Conservation (phyloP, 805 yeast genomes). For the Cyberlindnera maclurae region DNA sequence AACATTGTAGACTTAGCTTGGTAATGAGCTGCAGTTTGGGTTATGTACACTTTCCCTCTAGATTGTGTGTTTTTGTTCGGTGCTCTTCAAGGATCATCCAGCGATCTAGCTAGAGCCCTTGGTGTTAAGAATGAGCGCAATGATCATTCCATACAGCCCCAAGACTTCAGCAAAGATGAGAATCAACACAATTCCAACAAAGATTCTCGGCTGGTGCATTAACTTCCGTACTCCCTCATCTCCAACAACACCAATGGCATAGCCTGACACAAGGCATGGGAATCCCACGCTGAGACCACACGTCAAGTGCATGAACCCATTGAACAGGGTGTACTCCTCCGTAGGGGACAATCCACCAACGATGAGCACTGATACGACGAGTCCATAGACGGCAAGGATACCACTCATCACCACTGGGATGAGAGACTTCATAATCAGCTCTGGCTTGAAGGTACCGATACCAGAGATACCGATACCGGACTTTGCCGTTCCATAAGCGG, state of each 20-base stretch:
- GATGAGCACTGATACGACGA: conserved; percentile 92
- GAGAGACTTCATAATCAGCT: conserved; percentile 87
- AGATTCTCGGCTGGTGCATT: conserved; percentile 82
- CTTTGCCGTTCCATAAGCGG: conserved; percentile 97
- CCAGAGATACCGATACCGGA: conserved; percentile 98
- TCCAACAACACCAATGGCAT: conserved; percentile 91
- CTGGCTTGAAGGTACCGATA: conserved; percentile 96
- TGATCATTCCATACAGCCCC: conserved; percentile 90
- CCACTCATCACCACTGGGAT: conserved; percentile 99
- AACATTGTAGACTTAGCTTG: too few species aligned
- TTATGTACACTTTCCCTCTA: too few species aligned
- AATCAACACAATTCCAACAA: conserved; percentile 85
- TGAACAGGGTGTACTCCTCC: conserved; percentile 75
- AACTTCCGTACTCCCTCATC: conserved; percentile 87
- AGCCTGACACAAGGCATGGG: conserved; percentile 94
- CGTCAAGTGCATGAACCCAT: conserved; percentile 97
- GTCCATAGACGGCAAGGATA: conserved; percentile 92
- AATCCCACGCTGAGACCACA: conserved; percentile 96
- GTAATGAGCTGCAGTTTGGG: too few species aligned
- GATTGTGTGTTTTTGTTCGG: conserved; percentile 1
- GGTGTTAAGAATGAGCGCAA: conserved; percentile 87
- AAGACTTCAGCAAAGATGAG: conserved; percentile 87
- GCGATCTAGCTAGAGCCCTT: conserved; percentile 59
- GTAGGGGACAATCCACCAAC: conserved; percentile 84
- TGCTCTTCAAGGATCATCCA: neutral